phyloP scores from a whole-genome alignment of 2,329 filamentous ascomycete genomes.

The Anisogramma anomala region DNA sequence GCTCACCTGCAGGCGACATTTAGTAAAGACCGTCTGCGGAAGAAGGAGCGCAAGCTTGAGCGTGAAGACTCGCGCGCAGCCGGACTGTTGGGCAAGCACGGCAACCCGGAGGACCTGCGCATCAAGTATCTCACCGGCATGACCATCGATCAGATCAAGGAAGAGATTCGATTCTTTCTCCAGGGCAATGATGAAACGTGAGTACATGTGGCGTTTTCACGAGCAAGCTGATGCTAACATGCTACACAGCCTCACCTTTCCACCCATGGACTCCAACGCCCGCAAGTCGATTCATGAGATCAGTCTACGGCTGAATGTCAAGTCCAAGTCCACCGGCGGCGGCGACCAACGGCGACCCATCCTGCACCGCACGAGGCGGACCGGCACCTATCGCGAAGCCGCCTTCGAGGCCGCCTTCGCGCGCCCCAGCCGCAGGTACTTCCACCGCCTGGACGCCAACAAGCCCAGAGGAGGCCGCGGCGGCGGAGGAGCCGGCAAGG shows the following conservation, averaged over 20 bases:
- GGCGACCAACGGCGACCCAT: slow-evolving; percentile 64
- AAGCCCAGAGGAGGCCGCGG: slow-evolving; percentile 12
- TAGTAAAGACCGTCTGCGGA: slow-evolving; percentile 58
- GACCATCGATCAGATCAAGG: slow-evolving; percentile 55
- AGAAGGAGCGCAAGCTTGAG: slow-evolving; percentile 57
- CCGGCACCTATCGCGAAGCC: slow-evolving; percentile 46
- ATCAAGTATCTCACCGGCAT: slow-evolving; percentile 65
- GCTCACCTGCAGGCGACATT: slow-evolving; percentile 46
- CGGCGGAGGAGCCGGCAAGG: slow-evolving; percentile 21
- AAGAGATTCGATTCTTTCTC: slow-evolving; percentile 64
- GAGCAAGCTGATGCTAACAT: slow-evolving; percentile 6
- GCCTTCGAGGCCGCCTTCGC: slow-evolving; percentile 38
- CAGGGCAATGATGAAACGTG: slow-evolving; percentile 51
- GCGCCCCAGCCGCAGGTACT: slow-evolving; percentile 41
- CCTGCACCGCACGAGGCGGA: slow-evolving; percentile 62
- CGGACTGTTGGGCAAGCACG: slow-evolving; percentile 51
- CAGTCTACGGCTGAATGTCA: slow-evolving; percentile 62
- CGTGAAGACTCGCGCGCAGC: slow-evolving; percentile 57
- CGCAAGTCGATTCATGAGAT: slow-evolving; percentile 73
- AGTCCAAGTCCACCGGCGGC: slow-evolving; percentile 70
- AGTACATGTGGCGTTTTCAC: slow-evolving; percentile 19
- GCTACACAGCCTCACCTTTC: slow-evolving; percentile 52
- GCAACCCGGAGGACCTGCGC: slow-evolving; percentile 47
- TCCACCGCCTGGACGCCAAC: slow-evolving; percentile 39
- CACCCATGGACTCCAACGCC: slow-evolving; percentile 70